A percentile compares a stretch with the other conserved stretches of the same genome.
Conservation (phyloP, 2,329 filamentous ascomycete genomes). For the Ceratocystis lukuohia region DNA sequence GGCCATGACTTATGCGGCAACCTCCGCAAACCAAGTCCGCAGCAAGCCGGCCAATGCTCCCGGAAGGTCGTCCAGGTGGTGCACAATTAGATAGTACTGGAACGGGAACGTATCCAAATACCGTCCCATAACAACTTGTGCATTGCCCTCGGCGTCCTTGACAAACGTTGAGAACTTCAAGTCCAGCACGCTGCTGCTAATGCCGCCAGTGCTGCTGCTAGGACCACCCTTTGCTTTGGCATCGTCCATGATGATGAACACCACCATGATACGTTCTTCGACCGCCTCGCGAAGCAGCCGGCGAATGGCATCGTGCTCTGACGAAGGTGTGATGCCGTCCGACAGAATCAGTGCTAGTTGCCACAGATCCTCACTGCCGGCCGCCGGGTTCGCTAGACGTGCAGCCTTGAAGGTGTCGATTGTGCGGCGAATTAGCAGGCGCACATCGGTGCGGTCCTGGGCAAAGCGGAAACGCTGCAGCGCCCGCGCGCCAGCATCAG, state of each 20-base stretch:
- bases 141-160: slow-evolving; percentile 44
- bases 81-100: slow-evolving; percentile 88
- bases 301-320: slow-evolving; percentile 68
- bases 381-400: slow-evolving; percentile 37
- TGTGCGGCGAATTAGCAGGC: slow-evolving; percentile 59
- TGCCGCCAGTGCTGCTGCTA: slow-evolving; percentile 25
- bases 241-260: slow-evolving; percentile 90
- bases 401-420: slow-evolving; percentile 73
- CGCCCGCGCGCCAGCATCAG: slow-evolving; percentile 20
- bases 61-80: slow-evolving; percentile 81
- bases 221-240: slow-evolving; percentile 22
- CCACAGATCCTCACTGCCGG: slow-evolving; percentile 62
- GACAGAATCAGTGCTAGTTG: slow-evolving; percentile 88
- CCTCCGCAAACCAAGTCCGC: slow-evolving; percentile 87
- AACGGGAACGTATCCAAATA: slow-evolving; percentile 97
- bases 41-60: slow-evolving; percentile 74
- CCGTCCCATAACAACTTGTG: slow-evolving; percentile 66
- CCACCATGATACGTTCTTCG: slow-evolving; percentile 92
- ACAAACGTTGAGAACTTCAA: slow-evolving; percentile 77
- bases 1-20: slow-evolving; percentile 31
- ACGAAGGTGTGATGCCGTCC: slow-evolving; percentile 76
- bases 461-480: slow-evolving; percentile 60
- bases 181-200: slow-evolving; percentile 62
- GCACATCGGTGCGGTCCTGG: slow-evolving; percentile 77
- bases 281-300: slow-evolving; percentile 74